Base-by-base conservation (phyloP, 768 basidiomycete genomes). In the Rhodotorula toruloides region DNA sequence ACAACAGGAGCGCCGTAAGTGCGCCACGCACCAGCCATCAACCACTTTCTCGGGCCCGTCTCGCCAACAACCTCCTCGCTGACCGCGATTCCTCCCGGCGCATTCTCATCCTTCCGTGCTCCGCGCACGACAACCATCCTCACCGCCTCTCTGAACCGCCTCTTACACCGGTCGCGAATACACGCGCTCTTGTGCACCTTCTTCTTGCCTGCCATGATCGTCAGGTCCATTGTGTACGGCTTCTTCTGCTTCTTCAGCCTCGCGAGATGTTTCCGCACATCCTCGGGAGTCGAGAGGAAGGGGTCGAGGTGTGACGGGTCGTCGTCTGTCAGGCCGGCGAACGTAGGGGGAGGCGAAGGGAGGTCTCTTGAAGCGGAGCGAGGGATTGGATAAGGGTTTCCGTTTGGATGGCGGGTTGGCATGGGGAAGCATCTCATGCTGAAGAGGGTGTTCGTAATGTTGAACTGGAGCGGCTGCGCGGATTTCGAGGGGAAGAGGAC, bases 131-230 rank as follows among this genome's bases (percentile, higher is more conserved):
- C 65, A 2, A 71, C 69, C 34, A 66, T 21, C 54, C 69, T 46
- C 2, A 71, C 37, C 12, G 58, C 65, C 49, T 71, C 65, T 34
- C 61, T 53, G 25, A 66, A 44, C 53, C 69, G 21, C 19, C 69
- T 25, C 49, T 67, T 66, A 19, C 56, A 60, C 43, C 58, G 37
- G 27, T 67, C 63, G 31, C 69, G 27, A 1, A 71, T 25, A 21
- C 60, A 58, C 17, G 69, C 69, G 17, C 39, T 43, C 58, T 67
- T 67, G 58, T 67, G 65, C 31, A 67, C 65, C 43, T 63, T 63
- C 58, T 66, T 67, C 65, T 71, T 71, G 13, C 48, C 29, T 11
- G 50, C 65, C 9, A 71, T n/a, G 16, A 71, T n/a, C 10, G 65
- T 71, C 36, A 71, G 25, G 39, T 63, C 61, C 49, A 71, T 44